These are phyloP conservation scores for Dinochytrium kinnereticum DNA, from an alignment of 371 early-diverging fungal species.

Conservation along the genomic window DNA sequence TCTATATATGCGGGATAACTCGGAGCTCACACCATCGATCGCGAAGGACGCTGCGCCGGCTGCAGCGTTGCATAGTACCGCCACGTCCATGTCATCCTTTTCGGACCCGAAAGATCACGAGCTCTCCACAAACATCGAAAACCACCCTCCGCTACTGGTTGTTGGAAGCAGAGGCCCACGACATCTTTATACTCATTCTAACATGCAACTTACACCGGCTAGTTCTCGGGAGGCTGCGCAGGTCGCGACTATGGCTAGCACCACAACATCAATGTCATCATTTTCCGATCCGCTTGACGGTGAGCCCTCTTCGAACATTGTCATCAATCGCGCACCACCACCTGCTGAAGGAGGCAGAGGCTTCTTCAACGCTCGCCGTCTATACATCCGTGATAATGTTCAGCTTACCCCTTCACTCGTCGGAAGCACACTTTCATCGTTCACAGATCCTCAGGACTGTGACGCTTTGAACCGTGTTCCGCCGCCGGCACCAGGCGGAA, in stretches of 20 bases:
- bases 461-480: not conserved
- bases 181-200: not conserved
- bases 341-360: not conserved
- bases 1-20: too few species aligned
- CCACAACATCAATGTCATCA: conserved; percentile 6
- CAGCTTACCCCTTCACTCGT: not conserved
- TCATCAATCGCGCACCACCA: not conserved
- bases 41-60: too few species aligned
- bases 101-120: too few species aligned
- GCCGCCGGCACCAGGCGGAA: not conserved
- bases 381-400: too few species aligned
- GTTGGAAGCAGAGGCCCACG: too few species aligned
- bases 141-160: too few species aligned
- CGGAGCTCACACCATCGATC: too few species aligned
- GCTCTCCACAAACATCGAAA: too few species aligned
- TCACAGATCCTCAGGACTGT: not conserved
- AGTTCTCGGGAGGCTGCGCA: not conserved
- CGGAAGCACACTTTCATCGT: not conserved
- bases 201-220: not conserved
- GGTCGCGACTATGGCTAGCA: conserved; percentile 1
- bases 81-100: too few species aligned
- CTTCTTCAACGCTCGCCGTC: not conserved
- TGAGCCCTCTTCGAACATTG: not conserved
- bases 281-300: not conserved
- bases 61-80: too few species aligned